Evolutionary conservation across 352 stramenopile species (phyloP).

Genomic region (Phytopythium mirpurense): DNA sequence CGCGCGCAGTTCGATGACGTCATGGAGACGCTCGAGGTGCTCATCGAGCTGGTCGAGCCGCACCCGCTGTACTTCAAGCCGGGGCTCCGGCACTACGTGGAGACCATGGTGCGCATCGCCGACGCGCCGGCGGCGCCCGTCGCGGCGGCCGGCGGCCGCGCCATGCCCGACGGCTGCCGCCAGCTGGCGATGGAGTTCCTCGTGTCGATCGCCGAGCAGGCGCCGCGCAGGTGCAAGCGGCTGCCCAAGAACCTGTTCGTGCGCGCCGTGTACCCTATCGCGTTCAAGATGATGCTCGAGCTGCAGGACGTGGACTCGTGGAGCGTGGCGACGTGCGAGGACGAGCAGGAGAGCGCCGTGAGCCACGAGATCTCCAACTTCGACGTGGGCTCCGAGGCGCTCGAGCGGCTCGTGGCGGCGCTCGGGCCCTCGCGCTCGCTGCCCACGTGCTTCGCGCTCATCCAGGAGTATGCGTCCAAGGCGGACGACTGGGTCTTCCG

Average conservation of each 20-base stretch:
- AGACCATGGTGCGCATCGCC: slow-evolving; percentile 70
- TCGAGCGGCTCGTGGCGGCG: slow-evolving; percentile 63
- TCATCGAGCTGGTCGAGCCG: slow-evolving; percentile 76
- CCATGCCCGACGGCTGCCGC: slow-evolving; percentile 58
- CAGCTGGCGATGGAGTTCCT: slow-evolving; percentile 85
- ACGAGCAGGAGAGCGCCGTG: slow-evolving; percentile 44
- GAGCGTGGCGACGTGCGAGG: slow-evolving; percentile 62
- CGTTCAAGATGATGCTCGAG: slow-evolving; percentile 85
- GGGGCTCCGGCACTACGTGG: slow-evolving; percentile 47
- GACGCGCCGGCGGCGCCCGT: slow-evolving; percentile 17
- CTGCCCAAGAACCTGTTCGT: slow-evolving; percentile 78
- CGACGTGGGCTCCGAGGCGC: slow-evolving; percentile 76
- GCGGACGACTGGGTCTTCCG: slow-evolving; percentile 67
- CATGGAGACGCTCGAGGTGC: slow-evolving; percentile 75
- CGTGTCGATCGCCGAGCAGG: slow-evolving; percentile 73
- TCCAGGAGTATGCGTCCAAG: slow-evolving; percentile 64
- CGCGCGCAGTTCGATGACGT: slow-evolving; percentile 57
- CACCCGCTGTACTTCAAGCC: slow-evolving; percentile 72
- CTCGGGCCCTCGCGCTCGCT: slow-evolving; percentile 70
- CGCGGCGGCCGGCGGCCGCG: background rate
- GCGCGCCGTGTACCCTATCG: slow-evolving; percentile 57
- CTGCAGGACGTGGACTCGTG: slow-evolving; percentile 68
- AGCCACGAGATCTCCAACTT: slow-evolving; percentile 83
- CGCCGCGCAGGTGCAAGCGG: slow-evolving; percentile 48
- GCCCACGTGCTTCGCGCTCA: slow-evolving; percentile 68